phyloP scores from a whole-genome alignment of 2,329 filamentous ascomycete genomes.

The Aspergillus fijiensis region DNA sequence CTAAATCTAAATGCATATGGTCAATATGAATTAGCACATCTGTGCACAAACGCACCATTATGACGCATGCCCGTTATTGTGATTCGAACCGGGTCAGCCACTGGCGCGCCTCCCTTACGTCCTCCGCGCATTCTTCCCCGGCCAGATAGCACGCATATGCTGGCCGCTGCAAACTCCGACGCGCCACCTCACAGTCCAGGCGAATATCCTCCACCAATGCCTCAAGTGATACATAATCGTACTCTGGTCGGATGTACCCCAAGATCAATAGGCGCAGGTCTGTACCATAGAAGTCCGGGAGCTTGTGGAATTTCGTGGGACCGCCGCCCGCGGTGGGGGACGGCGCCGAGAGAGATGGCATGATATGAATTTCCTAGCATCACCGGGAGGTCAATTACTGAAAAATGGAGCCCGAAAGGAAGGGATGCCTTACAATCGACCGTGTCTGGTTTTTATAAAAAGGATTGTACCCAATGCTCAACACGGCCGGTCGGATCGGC shows the following conservation, averaged over 20 bases:
- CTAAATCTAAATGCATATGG: neutral
- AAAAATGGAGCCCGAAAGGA: neutral
- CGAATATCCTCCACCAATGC: constrained; percentile 84
- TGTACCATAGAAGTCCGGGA: constrained; percentile 78
- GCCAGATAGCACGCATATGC: constrained; percentile 54
- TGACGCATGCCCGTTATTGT: neutral
- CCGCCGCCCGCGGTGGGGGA: constrained; percentile 32
- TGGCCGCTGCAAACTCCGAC: constrained; percentile 66
- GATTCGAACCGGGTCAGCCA: constrained; percentile 37
- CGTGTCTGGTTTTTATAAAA: constrained; percentile 91
- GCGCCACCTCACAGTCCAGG: constrained; percentile 81
- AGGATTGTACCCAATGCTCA: constrained; percentile 95
- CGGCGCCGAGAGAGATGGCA: constrained; percentile 64
- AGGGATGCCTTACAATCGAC: constrained; percentile 59
- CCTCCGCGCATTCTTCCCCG: constrained; percentile 30
- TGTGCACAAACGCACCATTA: constrained; percentile 3
- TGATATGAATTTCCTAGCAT: constrained; percentile 73
- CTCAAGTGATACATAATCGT: constrained; percentile 81
- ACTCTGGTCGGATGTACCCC: constrained; percentile 86
- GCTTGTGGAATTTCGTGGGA: constrained; percentile 39
- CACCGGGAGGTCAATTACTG: neutral
- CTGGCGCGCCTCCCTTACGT: constrained; percentile 30
- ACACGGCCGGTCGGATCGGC: constrained; percentile 76
- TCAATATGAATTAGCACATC: neutral
- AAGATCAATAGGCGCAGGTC: constrained; percentile 77